Conservation (phyloP, 73 alveolate species). For the Loxodes magnus region DNA sequence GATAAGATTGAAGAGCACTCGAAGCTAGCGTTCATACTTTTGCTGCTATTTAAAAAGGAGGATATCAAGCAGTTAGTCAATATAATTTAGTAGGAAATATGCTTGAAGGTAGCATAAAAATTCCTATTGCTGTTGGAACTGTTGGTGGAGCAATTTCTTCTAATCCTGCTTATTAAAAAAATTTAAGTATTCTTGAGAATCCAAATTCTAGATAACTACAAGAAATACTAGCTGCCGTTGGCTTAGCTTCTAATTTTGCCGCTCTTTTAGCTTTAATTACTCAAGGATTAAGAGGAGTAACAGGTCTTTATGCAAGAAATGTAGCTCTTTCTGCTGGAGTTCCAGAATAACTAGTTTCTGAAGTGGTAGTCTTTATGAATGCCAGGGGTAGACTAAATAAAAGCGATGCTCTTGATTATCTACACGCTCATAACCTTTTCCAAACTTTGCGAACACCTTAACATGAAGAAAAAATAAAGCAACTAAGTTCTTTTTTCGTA, state of each 20-base stretch:
- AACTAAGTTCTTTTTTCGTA: no score
- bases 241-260: slow-evolving; percentile 92
- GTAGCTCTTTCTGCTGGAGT: slow-evolving; percentile 89
- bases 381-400: slow-evolving; percentile 60
- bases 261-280: slow-evolving; percentile 87
- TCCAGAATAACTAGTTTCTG: slow-evolving; percentile 75
- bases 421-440: slow-evolving; percentile 65
- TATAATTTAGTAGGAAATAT: slow-evolving; percentile 47
- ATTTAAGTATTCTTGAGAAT: slow-evolving; percentile 48
- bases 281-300: slow-evolving; percentile 95
- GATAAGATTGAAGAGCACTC: slow-evolving; percentile 95
- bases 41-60: slow-evolving; percentile 75
- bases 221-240: slow-evolving; percentile 80
- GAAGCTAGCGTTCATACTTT: slow-evolving; percentile 92
- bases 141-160: slow-evolving; percentile 91
- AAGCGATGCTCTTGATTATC: slow-evolving; percentile 74
- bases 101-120: slow-evolving; percentile 66
- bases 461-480: no score
- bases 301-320: slow-evolving; percentile 91
- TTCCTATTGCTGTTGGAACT: slow-evolving; percentile 92
- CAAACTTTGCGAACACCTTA: no score
- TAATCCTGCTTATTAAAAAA: slow-evolving; percentile 64
- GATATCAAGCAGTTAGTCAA: slow-evolving; percentile 76
- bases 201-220: slow-evolving; percentile 76
- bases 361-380: slow-evolving; percentile 88